Percentiles rank a stretch among this genome's conserved stretches.
These are phyloP conservation scores for Aureobasidium uvarum DNA, from an alignment of 2,329 filamentous ascomycete species.

Conservation along the genomic window DNA sequence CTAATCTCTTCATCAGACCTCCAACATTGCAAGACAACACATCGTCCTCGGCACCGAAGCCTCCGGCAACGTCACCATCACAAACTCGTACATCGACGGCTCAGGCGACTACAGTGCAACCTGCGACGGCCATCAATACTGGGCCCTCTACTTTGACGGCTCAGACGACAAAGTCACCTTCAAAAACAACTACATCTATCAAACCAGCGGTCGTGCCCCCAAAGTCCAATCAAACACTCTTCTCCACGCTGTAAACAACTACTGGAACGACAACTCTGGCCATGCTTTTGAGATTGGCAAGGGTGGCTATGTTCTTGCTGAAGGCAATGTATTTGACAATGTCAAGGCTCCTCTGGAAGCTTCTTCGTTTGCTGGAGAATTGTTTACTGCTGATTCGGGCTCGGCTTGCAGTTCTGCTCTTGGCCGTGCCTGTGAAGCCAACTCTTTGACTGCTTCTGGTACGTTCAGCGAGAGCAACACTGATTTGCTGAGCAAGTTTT, in stretches of 20 bases:
- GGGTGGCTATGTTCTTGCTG: slow-evolving; percentile 49
- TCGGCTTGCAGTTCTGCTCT: slow-evolving; percentile 47
- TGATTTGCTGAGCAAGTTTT: slow-evolving; percentile 52
- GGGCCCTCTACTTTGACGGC: slow-evolving; percentile 58
- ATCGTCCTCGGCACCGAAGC: slow-evolving; percentile 57
- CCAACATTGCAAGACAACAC: slow-evolving; percentile 59
- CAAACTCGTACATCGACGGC: slow-evolving; percentile 61
- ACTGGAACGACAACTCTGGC: slow-evolving; percentile 52
- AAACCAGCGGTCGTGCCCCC: slow-evolving; percentile 55
- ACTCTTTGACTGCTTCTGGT: slow-evolving; percentile 37
- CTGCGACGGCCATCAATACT: slow-evolving; percentile 61
- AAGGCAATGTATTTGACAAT: slow-evolving; percentile 39
- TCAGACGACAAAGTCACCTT: slow-evolving; percentile 56
- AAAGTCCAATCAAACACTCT: slow-evolving; percentile 57
- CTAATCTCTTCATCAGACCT: slow-evolving; percentile 43
- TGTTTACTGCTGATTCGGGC: slow-evolving; percentile 43
- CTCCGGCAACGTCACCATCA: slow-evolving; percentile 57
- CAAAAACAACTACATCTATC: slow-evolving; percentile 61
- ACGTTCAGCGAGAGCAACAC: slow-evolving; percentile 39
- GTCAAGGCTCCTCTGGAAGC: slow-evolving; percentile 47
- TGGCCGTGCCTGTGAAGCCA: slow-evolving; percentile 53
- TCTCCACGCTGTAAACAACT: slow-evolving; percentile 61
- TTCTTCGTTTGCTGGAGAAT: slow-evolving; percentile 38
- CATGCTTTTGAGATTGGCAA: slow-evolving; percentile 54
- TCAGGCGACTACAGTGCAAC: slow-evolving; percentile 54